Conservation (phyloP, 495 filamentous ascomycete species). For the Jackrogersella multiformis region DNA sequence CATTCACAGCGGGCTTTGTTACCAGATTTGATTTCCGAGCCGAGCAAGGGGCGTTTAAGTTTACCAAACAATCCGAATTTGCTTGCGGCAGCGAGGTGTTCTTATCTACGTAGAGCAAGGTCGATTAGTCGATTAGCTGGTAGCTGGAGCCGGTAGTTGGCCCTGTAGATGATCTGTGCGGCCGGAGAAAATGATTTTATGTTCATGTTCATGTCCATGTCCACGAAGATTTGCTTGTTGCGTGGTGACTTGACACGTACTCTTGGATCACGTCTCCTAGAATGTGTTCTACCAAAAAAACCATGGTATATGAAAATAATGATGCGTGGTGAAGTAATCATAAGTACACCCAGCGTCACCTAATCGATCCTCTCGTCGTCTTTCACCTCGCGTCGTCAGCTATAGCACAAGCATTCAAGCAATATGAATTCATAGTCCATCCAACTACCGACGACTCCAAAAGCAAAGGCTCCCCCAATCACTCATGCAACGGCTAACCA, state of each 20-base stretch:
- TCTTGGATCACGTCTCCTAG: background rate
- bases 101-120: constrained; percentile 2
- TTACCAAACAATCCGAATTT: background rate
- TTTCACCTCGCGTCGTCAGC: no score
- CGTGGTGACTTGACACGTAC: background rate
- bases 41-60: background rate
- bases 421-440: no score
- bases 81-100: background rate
- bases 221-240: background rate
- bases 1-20: constrained; percentile 3
- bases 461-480: no score
- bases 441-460: no score
- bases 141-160: background rate
- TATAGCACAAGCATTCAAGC: no score
- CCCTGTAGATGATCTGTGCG: background rate
- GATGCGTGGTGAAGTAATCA: no score
- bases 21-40: background rate
- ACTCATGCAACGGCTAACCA: no score
- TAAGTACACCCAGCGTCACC: no score
- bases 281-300: no score
- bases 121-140: background rate
- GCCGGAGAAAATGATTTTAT: constrained; percentile 1
- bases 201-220: constrained; percentile 3
- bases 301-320: no score
- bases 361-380: no score